Conservation (phyloP, 306 rosid species). For the Cicer yamashitae region DNA sequence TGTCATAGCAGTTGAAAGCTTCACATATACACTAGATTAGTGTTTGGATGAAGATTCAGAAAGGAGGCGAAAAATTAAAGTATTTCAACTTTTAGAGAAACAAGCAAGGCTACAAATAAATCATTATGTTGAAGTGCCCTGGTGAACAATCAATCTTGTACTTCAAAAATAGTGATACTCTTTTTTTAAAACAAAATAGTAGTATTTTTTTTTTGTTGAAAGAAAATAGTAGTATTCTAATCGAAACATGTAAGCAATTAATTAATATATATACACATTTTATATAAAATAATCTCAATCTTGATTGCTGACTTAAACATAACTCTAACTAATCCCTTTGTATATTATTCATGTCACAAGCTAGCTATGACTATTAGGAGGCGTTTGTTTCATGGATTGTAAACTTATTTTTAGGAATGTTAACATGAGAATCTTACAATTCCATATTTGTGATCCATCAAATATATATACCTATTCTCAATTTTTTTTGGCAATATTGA, state of each 20-base stretch:
- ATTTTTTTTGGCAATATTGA: too few species aligned
- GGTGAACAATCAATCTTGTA: conserved; percentile 41
- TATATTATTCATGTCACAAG: conserved; percentile 4
- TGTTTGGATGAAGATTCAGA: conserved; percentile 4
- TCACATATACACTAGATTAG: conserved; percentile 34
- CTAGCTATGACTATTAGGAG: background rate
- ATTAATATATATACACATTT: background rate
- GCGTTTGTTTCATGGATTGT: too few species aligned
- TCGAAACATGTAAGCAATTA: background rate
- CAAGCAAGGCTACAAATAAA: conserved; percentile 23
- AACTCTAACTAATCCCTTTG: conserved; percentile 46
- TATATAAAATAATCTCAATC: conserved; percentile 7
- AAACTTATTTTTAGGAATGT: too few species aligned
- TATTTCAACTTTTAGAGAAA: conserved; percentile 42
- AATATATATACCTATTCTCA: too few species aligned
- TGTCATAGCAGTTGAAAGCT: conserved; percentile 50
- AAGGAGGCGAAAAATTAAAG: conserved; percentile 25
- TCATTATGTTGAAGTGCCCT: conserved; percentile 41
- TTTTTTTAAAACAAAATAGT: too few species aligned
- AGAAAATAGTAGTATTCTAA: conserved; percentile 9
- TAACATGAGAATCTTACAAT: too few species aligned
- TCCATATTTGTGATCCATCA: too few species aligned
- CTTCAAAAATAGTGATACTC: conserved; percentile 40
- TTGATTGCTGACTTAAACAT: conserved; percentile 16
- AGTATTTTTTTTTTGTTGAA: too few species aligned